These are phyloP conservation scores for Rosa multiflora DNA, from an alignment of 306 rosid genomes.

Conservation along the genomic window DNA sequence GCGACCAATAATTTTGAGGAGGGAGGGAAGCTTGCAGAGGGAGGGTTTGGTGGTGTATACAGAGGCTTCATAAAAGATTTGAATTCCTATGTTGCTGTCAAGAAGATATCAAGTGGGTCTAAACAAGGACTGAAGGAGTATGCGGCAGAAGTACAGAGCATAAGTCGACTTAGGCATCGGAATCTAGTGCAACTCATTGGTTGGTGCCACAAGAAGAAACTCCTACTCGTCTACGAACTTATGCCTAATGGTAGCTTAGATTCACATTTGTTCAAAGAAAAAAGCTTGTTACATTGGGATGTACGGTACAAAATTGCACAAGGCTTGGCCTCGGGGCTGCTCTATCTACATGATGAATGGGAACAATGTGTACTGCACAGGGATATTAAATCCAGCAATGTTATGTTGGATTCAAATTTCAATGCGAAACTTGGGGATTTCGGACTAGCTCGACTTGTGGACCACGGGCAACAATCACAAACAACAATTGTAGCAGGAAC, in stretches of 20 bases:
- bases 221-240: neutral
- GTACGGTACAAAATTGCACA: neutral
- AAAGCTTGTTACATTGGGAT: neutral
- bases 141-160: neutral
- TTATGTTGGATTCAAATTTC: neutral
- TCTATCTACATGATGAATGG: neutral
- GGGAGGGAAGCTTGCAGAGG: constrained; percentile 1
- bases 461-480: neutral
- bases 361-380: constrained; percentile 1
- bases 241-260: neutral
- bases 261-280: neutral
- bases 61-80: neutral
- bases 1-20: neutral
- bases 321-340: neutral
- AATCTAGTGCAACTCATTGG: neutral
- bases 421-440: neutral
- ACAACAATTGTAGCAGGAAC: neutral
- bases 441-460: neutral
- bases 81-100: neutral
- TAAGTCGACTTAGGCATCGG: constrained; percentile 8
- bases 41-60: neutral
- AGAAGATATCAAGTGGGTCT: neutral
- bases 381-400: neutral
- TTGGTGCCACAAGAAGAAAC: constrained; percentile 5
- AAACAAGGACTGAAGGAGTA: constrained; percentile 11